Evolutionary conservation across 2,329 filamentous ascomycete species (phyloP), one percentile per base, ranked within the genome.

Genomic region (Beauveria medogensis): DNA sequence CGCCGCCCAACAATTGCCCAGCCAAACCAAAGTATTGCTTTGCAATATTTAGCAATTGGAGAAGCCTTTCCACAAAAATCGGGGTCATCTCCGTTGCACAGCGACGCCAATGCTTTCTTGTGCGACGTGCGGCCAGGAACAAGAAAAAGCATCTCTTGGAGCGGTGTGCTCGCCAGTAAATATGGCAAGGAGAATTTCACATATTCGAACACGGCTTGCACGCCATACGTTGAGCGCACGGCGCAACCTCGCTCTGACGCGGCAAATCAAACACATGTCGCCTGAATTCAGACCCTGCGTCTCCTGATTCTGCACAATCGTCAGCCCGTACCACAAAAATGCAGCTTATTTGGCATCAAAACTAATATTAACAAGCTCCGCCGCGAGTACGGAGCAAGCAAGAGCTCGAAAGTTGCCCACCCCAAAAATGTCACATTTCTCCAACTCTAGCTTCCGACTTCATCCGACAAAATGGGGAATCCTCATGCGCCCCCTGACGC

Each of bases 381-480:
- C 48, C 18, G 26, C 55, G 48, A 59, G 54, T 34, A 53, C 57
- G 26, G 37, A 58, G 16, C 55, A 34, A 52, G 48, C 34, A 9
- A 26, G 18, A 20, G 2, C 44, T 59, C 44, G 30, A 37, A 59
- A 30, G 44, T 48, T 59, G 56, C 37, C 20, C 44, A 48, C 40
- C 51, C 58, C 34, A 55, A 20, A 20, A 54, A 10, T 14, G 54
- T 44, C 46, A 40, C 47, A 53, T 57, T 57, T 58, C 60, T 37
- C 54, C 54, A 57, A 61, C 47, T 37, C 30, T 61, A 57, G 60
- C 60, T 40, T 26, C 60, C 60, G 60, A 61, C 54, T 57, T 61
- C 26, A 20, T 58, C 60, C 60, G 60, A 61, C 46, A 46, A 58
- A 56, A 57, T 61, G 54, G 60, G 30, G 60, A 61, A 44, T 30